Evolutionary conservation across 306 rosid genomes (phyloP).

Genomic region (Quercus ilex): DNA sequence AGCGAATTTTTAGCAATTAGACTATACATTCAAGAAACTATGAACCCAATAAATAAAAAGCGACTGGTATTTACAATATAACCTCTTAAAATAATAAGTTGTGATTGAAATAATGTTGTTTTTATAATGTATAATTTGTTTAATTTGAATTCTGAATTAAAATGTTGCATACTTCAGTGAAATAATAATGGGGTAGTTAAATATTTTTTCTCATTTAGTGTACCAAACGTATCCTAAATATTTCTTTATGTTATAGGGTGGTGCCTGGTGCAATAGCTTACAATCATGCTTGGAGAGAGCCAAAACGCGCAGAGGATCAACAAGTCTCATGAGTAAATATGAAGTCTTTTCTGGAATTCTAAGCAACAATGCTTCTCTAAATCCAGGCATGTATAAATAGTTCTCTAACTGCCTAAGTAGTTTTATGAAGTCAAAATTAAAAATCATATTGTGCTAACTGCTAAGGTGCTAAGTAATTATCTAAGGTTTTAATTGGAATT

Average conservation of each 20-base stretch:
- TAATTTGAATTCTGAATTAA: neutral
- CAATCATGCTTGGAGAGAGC: conserved; percentile 83
- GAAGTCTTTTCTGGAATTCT: conserved; percentile 78
- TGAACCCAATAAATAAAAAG: neutral
- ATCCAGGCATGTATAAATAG: conserved; percentile 55
- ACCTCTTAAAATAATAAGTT: too few species aligned
- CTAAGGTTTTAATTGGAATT: too few species aligned
- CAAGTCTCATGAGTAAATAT: conserved; percentile 59
- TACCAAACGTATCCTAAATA: fast-evolving
- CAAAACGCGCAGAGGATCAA: conserved; percentile 67
- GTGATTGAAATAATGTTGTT: too few species aligned
- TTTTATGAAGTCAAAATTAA: neutral
- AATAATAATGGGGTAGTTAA: too few species aligned
- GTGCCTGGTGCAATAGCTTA: conserved; percentile 94
- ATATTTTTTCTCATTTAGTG: too few species aligned
- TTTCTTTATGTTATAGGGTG: conserved; percentile 48
- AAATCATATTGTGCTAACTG: too few species aligned
- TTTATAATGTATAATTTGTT: too few species aligned
- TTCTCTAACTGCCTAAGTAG: neutral
- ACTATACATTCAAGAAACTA: too few species aligned
- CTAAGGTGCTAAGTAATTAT: too few species aligned
- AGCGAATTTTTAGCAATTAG: too few species aligned
- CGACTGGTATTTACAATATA: neutral
- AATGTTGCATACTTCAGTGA: too few species aligned
- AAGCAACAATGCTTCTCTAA: conserved; percentile 67